phyloP scores from a whole-genome alignment of 208 protist species.

The Kentomonas sorsogonicus region DNA sequence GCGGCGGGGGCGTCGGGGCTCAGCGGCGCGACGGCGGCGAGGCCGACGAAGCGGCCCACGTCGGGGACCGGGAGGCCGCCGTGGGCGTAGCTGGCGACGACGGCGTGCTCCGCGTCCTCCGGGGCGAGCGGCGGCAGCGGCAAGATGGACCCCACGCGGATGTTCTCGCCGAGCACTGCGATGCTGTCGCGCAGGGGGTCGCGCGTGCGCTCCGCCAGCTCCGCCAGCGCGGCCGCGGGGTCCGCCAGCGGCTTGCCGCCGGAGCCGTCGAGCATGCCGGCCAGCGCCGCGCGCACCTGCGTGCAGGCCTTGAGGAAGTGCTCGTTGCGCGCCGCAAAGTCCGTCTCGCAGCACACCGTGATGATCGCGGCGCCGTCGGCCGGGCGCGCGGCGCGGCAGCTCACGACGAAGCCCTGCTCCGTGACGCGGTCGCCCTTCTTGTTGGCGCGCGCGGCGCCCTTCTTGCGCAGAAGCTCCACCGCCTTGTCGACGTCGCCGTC shows the following conservation, averaged over 20 bases:
- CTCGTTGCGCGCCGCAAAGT: constrained; percentile 84
- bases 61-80: constrained; percentile 37
- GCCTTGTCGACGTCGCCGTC: constrained; percentile 69
- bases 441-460: constrained; percentile 71
- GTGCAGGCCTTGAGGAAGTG: constrained; percentile 63
- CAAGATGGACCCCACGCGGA: constrained; percentile 50
- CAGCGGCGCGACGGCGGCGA: constrained; percentile 58
- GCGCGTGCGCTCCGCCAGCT: constrained; percentile 31
- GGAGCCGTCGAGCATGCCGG: constrained; percentile 34
- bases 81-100: constrained; percentile 76
- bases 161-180: constrained; percentile 82
- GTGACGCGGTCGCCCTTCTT: constrained; percentile 80
- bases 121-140: constrained; percentile 43
- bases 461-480: constrained; percentile 68
- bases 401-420: constrained; percentile 75
- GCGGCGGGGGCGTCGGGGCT: constrained; percentile 19
- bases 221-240: constrained; percentile 36
- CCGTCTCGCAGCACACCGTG: constrained; percentile 84
- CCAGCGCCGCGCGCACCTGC: constrained; percentile 26
- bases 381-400: constrained; percentile 46
- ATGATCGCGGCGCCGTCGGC: constrained; percentile 57
- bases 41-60: constrained; percentile 73
- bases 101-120: constrained; percentile 45
- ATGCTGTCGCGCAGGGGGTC: constrained; percentile 46
- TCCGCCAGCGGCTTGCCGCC: constrained; percentile 41